Conservation (phyloP, 129 eudicot species). For the Escallonia rubra region DNA sequence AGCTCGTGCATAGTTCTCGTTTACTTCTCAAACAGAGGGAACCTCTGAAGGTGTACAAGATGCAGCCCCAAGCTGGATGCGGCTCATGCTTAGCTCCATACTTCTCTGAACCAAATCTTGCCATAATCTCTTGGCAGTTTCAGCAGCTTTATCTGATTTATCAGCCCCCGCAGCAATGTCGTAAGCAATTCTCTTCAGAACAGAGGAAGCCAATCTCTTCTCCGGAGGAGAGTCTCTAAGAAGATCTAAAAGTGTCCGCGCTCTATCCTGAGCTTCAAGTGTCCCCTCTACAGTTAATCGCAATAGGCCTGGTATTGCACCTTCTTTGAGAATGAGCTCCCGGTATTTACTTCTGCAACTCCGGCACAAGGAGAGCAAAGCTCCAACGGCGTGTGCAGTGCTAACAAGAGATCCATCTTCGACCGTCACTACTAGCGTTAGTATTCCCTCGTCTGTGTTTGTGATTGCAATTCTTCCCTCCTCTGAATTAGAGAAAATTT, state of each 20-base stretch:
- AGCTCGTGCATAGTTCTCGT: too few species aligned
- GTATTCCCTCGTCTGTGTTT: constrained; percentile 48
- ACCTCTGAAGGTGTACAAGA: constrained; percentile 26
- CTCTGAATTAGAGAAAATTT: constrained; percentile 34
- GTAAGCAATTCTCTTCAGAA: constrained; percentile 48
- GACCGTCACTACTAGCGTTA: constrained; percentile 64
- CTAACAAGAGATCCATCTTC: constrained; percentile 78
- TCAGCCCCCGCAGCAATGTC: constrained; percentile 55
- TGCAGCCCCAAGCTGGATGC: constrained; percentile 28
- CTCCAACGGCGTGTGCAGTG: constrained; percentile 70
- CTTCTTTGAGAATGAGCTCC: constrained; percentile 75
- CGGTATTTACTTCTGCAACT: constrained; percentile 60
- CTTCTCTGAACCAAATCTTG: constrained; percentile 63
- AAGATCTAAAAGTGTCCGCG: constrained; percentile 54
- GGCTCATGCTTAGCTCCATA: constrained; percentile 44
- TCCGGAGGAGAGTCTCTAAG: constrained; percentile 47
- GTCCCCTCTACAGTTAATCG: constrained; percentile 71
- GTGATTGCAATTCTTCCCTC: constrained; percentile 57
- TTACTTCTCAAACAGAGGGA: constrained; percentile 5
- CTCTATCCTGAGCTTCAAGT: constrained; percentile 46
- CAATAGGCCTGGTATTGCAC: constrained; percentile 81
- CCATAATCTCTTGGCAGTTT: constrained; percentile 55
- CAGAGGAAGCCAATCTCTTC: constrained; percentile 33
- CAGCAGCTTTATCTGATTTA: constrained; percentile 49
- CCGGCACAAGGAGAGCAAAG: constrained; percentile 47